Conservation (phyloP, 768 basidiomycete genomes). For the Lactifluus pinguis region DNA sequence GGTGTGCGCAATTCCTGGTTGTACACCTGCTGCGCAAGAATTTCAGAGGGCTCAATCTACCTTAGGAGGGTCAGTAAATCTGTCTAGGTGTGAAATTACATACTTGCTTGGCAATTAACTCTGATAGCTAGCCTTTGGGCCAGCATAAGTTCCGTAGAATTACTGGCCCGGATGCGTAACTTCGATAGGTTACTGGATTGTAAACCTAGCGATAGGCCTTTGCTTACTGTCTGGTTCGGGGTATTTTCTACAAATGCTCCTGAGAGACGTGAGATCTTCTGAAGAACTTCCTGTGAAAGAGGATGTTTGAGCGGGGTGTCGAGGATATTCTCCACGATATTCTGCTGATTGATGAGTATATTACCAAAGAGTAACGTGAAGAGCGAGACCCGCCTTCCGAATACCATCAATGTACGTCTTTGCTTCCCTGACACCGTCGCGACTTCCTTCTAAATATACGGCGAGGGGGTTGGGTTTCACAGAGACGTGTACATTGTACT, state of each 20-base stretch:
- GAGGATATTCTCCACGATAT: conserved; percentile 27
- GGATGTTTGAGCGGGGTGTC: conserved; percentile 37
- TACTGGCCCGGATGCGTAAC: conserved; percentile 49
- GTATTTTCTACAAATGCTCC: conserved; percentile 54
- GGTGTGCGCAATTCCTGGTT: conserved; percentile 3
- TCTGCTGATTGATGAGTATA: conserved; percentile 17
- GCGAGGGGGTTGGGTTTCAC: conserved; percentile 47
- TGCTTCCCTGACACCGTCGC: conserved; percentile 42
- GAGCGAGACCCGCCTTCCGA: conserved; percentile 36
- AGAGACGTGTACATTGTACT: conserved; percentile 54
- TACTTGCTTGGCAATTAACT: conserved; percentile 35
- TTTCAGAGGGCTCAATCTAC: conserved; percentile 2
- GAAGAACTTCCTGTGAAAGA: conserved; percentile 41
- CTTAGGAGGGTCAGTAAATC: conserved; percentile 7
- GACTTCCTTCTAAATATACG: conserved; percentile 50
- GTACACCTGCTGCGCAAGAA: conserved; percentile 4
- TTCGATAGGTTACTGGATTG: conserved; percentile 21
- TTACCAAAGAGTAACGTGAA: not conserved
- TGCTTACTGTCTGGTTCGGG: conserved; percentile 38
- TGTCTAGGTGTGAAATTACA: not conserved
- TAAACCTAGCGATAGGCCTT: conserved; percentile 4
- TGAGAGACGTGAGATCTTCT: conserved; percentile 58
- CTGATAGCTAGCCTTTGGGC: conserved; percentile 49
- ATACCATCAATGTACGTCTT: conserved; percentile 38
- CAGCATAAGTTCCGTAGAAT: conserved; percentile 29